Base-by-base conservation (phyloP, 495 filamentous ascomycete genomes). In the Sordaria brevicollis region DNA sequence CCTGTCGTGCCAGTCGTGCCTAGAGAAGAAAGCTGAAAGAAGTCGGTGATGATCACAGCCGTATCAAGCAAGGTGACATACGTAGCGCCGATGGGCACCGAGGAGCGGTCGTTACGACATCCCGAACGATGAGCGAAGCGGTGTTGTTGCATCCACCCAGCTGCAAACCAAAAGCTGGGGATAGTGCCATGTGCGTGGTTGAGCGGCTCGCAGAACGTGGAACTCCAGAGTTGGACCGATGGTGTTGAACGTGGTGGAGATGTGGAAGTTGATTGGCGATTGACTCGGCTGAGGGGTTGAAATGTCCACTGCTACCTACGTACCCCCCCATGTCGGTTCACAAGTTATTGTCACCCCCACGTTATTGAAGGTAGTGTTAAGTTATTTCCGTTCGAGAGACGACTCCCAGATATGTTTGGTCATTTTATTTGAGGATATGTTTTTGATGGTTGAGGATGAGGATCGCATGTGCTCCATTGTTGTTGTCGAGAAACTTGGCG, bases 251-350 rank as follows among this genome's bases (percentile, higher is more conserved):
- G 68, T 69, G 68, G 54, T 35, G 15, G 17, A 65, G 49, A 10
- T 29, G 21, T 7, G 15, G 54, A 37, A 15, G 19, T 34, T 69
- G 68, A 69, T 69, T 69, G 68, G 68, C 68, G 34, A 66, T n/a
- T 33, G 34, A n/a, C 17, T 68, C 33, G 38, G 35, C 25, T 1
- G 68, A 33, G 31, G 65, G 62, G 34, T 35, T 36, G 34, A 6
- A 17, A n/a, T 36, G 65, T 15, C 35, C 65, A 65, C 21, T 38
- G 68, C 65, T 67, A 67, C 68, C 68, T 62, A 31, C 49, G 19
- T 54, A 54, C 15, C 13, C 21, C n/a, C 49, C 49, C 13, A 17
- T 31, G 49, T 62, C 49, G 33, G 29, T 57, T 17, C 25, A 15
- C 25, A 31, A 57, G 49, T 57, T 21, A 57, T 25, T 29, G 15